Base-by-base conservation (phyloP, 495 filamentous ascomycete species). In the Hyaloscypha hepaticicola region DNA sequence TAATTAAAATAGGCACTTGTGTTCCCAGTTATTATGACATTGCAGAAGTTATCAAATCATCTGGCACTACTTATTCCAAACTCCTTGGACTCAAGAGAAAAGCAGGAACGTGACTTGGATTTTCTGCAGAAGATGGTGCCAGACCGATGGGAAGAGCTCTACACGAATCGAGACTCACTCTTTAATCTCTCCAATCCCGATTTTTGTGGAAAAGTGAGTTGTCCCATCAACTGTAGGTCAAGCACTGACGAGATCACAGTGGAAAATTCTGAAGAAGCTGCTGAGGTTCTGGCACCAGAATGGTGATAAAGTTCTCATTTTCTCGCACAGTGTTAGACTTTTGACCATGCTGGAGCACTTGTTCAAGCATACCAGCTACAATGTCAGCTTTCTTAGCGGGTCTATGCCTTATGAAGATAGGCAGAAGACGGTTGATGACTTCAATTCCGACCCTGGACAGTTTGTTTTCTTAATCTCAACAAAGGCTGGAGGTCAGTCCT, bases 401-500 rank as follows among this genome's bases (percentile, higher is more conserved):
- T 83, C 85, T 8, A 90, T 98, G 83, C 82, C 81, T n/a, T 92
- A 94, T 70, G 89, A 91, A 45, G 95, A 96, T 45, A 87, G 96
- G n/a, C 81, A 83, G 69, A 84, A 83, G 49, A 85, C 83, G 1
- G 94, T 99, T 0, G 89, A 94, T 68, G 88, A 95, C 34, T 99
- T 97, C 83, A 99, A 99, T 75, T 83, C 89, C 5, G 90, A 97
- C 71, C 88, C 93, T 0, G 77, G 76, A 8, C 92, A 96, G 66
- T 99, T 99, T 69, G 93, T 97, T 22, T 99, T 99, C 72, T 80
- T 99, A 51, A 98, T 99, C 68, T 94, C 90, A 21, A 98, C 95
- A 22, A 91, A 90, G 72, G 92, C 95, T 19, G 95, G 95, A 53
- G 63, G 38, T 45, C 4, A 45, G 38, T 16, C 11, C 14, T 4